phyloP scores from a whole-genome alignment of 2,329 filamentous ascomycete species.

The Claviceps sp. region DNA sequence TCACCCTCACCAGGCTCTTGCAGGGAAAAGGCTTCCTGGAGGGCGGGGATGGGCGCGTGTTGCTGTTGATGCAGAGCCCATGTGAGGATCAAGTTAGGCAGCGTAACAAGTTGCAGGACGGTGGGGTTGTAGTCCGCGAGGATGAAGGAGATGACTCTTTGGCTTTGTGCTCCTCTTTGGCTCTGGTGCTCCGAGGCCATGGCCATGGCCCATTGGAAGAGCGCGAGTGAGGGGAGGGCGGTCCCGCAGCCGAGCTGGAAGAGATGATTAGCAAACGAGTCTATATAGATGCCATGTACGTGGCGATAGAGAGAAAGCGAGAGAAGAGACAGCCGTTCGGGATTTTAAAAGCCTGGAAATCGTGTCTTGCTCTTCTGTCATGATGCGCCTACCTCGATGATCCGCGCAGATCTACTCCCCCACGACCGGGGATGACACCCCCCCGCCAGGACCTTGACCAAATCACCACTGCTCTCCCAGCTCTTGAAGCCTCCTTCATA shows the following conservation, averaged over 20 bases:
- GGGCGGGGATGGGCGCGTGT: conserved; percentile 14
- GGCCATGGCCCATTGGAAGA: conserved; percentile 49
- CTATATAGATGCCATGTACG: neutral
- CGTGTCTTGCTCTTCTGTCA: neutral
- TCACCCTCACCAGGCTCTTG: conserved; percentile 33
- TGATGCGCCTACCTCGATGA: conserved; percentile 38
- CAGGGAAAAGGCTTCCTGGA: conserved; percentile 32
- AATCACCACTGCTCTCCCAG: conserved; percentile 75
- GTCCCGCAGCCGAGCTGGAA: conserved; percentile 60
- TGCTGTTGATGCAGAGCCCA: conserved; percentile 42
- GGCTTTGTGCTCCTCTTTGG: neutral
- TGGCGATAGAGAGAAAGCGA: neutral
- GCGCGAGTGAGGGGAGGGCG: conserved; percentile 55
- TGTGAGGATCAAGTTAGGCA: conserved; percentile 63
- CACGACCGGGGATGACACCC: conserved; percentile 23
- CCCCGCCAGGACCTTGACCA: conserved; percentile 52
- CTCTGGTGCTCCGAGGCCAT: conserved; percentile 15
- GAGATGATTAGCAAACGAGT: conserved; percentile 8
- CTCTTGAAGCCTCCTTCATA: conserved; percentile 86
- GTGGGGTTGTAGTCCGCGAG: conserved; percentile 70
- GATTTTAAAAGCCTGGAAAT: no score
- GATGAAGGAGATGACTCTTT: conserved; percentile 43
- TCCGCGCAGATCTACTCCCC: conserved; percentile 23
- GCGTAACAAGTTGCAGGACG: conserved; percentile 63
- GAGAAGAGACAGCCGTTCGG: no score